A percentile compares a stretch with the other conserved stretches of the same genome.
Conservation (phyloP, 306 rosid species). For the Pyrus pyrifolia region DNA sequence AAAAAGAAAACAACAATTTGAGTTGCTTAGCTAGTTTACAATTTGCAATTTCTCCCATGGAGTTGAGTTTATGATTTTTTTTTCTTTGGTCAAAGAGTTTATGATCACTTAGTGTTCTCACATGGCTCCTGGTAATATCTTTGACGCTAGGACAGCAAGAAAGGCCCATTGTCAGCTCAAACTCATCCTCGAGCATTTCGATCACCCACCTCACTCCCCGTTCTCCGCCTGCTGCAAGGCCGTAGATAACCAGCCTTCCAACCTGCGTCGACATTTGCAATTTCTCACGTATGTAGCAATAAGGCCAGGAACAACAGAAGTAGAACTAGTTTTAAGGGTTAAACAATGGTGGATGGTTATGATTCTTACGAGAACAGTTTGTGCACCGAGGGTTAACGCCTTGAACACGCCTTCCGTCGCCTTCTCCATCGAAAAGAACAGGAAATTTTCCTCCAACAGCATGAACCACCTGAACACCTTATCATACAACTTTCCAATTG, state of each 20-base stretch:
- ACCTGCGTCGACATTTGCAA: constrained; percentile 21
- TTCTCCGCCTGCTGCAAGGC: constrained; percentile 51
- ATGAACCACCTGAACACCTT: constrained; percentile 36
- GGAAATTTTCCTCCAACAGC: constrained; percentile 50
- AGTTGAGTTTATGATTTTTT: constrained; percentile 13
- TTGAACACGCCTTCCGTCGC: constrained; percentile 57
- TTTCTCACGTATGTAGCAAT: not conserved
- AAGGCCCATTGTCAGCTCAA: constrained; percentile 49
- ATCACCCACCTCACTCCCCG: constrained; percentile 42
- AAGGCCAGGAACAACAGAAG: not conserved
- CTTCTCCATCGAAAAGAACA: constrained; percentile 51
- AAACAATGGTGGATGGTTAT: not conserved
- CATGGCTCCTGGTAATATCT: constrained; percentile 44
- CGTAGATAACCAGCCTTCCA: constrained; percentile 47
- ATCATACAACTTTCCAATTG: not conserved
- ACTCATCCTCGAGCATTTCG: constrained; percentile 49
- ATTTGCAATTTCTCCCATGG: not conserved
- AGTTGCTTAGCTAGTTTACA: no score
- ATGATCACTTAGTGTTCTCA: constrained; percentile 29
- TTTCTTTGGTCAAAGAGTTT: not conserved
- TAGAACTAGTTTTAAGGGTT: not conserved
- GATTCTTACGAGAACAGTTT: constrained; percentile 55
- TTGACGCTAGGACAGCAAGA: constrained; percentile 42
- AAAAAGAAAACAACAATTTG: no score
- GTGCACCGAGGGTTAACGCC: constrained; percentile 63